phyloP scores from a whole-genome alignment of 148 eudicot species.

The Chenopodium suecicum region DNA sequence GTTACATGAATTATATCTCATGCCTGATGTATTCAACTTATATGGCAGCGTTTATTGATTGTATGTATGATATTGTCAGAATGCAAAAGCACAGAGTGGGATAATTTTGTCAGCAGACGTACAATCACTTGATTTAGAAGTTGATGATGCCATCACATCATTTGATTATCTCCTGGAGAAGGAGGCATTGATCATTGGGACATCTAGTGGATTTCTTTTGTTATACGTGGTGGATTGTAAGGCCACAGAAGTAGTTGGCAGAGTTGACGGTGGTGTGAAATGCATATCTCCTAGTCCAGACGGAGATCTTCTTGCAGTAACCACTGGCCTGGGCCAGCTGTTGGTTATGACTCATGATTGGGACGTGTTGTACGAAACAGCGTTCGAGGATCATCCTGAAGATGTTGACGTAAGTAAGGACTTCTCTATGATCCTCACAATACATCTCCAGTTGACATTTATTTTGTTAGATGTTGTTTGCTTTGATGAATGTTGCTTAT shows the following conservation, averaged over 20 bases:
- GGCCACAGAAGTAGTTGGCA: conserved; percentile 76
- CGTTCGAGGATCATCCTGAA: conserved; percentile 66
- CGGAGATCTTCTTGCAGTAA: conserved; percentile 84
- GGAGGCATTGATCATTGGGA: conserved; percentile 83
- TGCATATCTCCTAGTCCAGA: conserved; percentile 96
- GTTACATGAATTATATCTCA: neutral
- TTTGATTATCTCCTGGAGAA: conserved; percentile 96
- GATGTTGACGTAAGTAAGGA: conserved; percentile 84
- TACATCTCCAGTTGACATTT: neutral
- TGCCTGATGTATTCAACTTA: neutral
- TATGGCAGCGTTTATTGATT: conserved; percentile 10
- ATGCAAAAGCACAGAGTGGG: conserved; percentile 54
- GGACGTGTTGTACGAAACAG: conserved; percentile 82
- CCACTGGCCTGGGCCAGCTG: conserved; percentile 82
- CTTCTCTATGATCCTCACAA: conserved; percentile 24
- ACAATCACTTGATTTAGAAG: conserved; percentile 64
- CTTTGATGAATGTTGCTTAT: neutral
- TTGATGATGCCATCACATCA: conserved; percentile 70
- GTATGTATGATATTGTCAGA: conserved; percentile 39
- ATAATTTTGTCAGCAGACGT: conserved; percentile 35
- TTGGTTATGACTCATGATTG: conserved; percentile 93
- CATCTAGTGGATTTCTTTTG: conserved; percentile 71
- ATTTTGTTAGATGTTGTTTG: neutral
- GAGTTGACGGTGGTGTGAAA: conserved; percentile 91
- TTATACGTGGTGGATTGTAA: conserved; percentile 62